Percentiles rank a stretch among this genome's conserved stretches.
These are phyloP conservation scores for Apophysomyces sp. DNA, from an alignment of 371 early-diverging fungal species.

Conservation along the genomic window DNA sequence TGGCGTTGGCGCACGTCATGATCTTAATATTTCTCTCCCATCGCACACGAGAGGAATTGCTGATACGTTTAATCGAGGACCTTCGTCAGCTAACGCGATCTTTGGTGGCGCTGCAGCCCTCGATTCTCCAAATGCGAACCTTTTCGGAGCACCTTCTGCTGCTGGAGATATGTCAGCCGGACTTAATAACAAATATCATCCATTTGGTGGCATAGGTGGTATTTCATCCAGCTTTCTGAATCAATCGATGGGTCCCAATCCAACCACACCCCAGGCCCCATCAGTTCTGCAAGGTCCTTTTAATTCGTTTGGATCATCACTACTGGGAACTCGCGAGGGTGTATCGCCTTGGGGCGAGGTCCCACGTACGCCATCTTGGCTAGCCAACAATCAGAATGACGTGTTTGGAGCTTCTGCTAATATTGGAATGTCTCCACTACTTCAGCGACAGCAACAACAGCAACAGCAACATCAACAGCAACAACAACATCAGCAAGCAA, in stretches of 20 bases:
- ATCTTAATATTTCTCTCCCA: slow-evolving; percentile 9
- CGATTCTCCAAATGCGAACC: slow-evolving; percentile 8
- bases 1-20: not conserved
- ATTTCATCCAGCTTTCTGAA: slow-evolving; percentile 17
- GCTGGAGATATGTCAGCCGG: slow-evolving; percentile 4
- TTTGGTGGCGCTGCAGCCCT: slow-evolving; percentile 16
- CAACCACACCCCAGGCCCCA: slow-evolving; percentile 23
- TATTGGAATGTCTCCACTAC: slow-evolving; percentile 15
- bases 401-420: slow-evolving; percentile 27
- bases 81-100: slow-evolving; percentile 12
- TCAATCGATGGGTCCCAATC: slow-evolving; percentile 16
- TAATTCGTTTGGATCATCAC: slow-evolving; percentile 22
- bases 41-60: slow-evolving; percentile 10
- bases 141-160: slow-evolving; percentile 13
- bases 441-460: slow-evolving; percentile 26
- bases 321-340: slow-evolving; percentile 26
- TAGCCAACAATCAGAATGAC: slow-evolving; percentile 25
- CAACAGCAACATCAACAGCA: slow-evolving; percentile 12
- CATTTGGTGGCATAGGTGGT: slow-evolving; percentile 27
- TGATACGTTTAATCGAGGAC: slow-evolving; percentile 25
- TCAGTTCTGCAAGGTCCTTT: slow-evolving; percentile 19
- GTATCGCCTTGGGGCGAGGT: slow-evolving; percentile 30
- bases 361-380: slow-evolving; percentile 31
- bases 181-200: slow-evolving; percentile 28
- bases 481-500: slow-evolving; percentile 14